Percentiles rank a stretch among this genome's conserved stretches.
phyloP scores from a whole-genome alignment of 345 rosid species.

The Sonneratia caseolaris region DNA sequence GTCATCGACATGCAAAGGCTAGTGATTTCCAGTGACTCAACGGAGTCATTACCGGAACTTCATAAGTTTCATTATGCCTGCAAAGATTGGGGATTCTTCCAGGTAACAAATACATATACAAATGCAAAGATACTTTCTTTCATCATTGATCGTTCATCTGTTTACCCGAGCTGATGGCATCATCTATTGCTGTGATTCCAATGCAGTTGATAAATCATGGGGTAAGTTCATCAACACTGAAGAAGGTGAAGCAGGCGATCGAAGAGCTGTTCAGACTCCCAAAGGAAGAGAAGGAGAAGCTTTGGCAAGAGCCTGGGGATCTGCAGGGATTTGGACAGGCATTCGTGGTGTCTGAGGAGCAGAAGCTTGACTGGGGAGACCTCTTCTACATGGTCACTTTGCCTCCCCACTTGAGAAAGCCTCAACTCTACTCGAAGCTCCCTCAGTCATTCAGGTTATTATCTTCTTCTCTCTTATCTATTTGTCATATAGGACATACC shows the following conservation, averaged over 20 bases:
- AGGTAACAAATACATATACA: not conserved
- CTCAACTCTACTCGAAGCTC: slow-evolving; percentile 3
- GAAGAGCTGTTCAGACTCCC: slow-evolving; percentile 5
- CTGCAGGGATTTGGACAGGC: slow-evolving; percentile 8
- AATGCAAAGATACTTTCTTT: not conserved
- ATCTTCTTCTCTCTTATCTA: not conserved
- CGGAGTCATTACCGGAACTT: slow-evolving; percentile 4
- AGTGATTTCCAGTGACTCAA: slow-evolving; percentile 1
- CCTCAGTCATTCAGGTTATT: slow-evolving; percentile 4
- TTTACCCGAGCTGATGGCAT: no score
- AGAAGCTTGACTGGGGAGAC: slow-evolving; percentile 14
- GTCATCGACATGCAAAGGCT: slow-evolving; percentile 12
- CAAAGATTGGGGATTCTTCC: slow-evolving; percentile 23
- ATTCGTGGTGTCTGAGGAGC: slow-evolving; percentile 9
- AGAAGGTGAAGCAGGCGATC: slow-evolving; percentile 7
- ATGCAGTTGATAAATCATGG: slow-evolving; percentile 12
- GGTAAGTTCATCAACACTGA: slow-evolving; percentile 1
- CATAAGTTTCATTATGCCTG: slow-evolving; percentile 13
- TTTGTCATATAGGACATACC: no score
- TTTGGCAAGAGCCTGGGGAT: slow-evolving; percentile 6
- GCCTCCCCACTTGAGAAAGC: slow-evolving; percentile 7
- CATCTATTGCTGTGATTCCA: slow-evolving; percentile 1
- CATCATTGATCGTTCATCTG: no score
- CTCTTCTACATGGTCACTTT: slow-evolving; percentile 5
- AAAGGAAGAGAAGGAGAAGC: slow-evolving; percentile 5